Conservation (phyloP, 1,139 yeast genomes). For the Lodderomyces beijingensis region DNA sequence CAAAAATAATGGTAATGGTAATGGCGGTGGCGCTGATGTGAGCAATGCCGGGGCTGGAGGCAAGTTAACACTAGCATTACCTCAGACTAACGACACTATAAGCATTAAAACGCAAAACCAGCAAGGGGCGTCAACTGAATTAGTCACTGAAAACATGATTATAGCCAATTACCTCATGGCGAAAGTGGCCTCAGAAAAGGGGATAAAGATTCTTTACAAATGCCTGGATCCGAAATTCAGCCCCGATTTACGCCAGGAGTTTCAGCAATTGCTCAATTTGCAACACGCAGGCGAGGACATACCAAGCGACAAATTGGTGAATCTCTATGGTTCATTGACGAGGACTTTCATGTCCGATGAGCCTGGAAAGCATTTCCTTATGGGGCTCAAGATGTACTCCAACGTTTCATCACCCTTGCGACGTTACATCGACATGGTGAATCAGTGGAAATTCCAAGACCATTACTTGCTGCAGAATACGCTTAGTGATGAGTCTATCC, state of each 20-base stretch:
- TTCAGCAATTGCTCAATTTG: conserved; percentile 18
- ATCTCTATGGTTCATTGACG: conserved; percentile 17
- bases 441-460: conserved; percentile 56
- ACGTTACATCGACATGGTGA: conserved; percentile 75
- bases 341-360: conserved; percentile 23
- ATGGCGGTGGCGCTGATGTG: background rate
- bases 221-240: conserved; percentile 31
- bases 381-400: conserved; percentile 63
- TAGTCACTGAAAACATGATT: conserved; percentile 84
- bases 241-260: conserved; percentile 31
- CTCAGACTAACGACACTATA: background rate
- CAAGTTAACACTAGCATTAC: background rate
- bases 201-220: conserved; percentile 56
- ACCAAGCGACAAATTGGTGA: conserved; percentile 7
- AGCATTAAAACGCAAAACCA: background rate
- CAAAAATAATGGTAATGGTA: background rate
- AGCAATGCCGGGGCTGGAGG: background rate
- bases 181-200: conserved; percentile 36
- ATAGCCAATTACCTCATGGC: conserved; percentile 67
- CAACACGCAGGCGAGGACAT: conserved; percentile 13
- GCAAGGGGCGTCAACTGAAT: conserved; percentile 9
- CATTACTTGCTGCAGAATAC: conserved; percentile 12
- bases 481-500: conserved; percentile 6
- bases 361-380: conserved; percentile 50
- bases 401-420: conserved; percentile 89